Evolutionary conservation across 2,329 filamentous ascomycete genomes (phyloP), one percentile per base, ranked within the genome.

Genomic region (Alternaria brassicae): DNA sequence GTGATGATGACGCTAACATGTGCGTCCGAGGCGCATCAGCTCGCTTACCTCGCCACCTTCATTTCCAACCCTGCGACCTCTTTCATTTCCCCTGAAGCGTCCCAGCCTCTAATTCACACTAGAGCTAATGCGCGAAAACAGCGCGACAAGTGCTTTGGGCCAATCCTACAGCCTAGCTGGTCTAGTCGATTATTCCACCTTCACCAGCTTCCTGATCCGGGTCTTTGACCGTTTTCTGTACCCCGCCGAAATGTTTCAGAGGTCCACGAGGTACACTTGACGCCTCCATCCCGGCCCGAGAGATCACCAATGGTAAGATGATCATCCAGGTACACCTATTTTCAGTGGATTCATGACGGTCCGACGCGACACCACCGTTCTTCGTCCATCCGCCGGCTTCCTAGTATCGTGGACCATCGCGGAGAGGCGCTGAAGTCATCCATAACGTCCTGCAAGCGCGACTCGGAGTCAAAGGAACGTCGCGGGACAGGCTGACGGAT

Each of bases 201-300:
- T 56, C 39, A 19, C 34, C 52, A 56, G 28, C 60, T 62, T 60
- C 60, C 60, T 42, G 34, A 60, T 60, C 36, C 28, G 57, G 56
- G 13, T 23, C 54, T 21, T 51, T 34, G 23, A 50, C 60, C 60
- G 60, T 39, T 48, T 25, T 21, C 25, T 51, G 27, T 32, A 49
- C 36, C 39, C 55, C 60, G 17, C 60, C 42, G 27, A 15, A 28
- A 23, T 40, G 52, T 60, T 56, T 56, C 41, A 56, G 19, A 37
- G 41, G 60, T 60, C 48, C 60, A 62, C 60, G 60, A 60, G 59
- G 56, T 52, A 45, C 47, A 49, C 37, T n/a, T n/a, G 47, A 27
- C 21, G 25, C 52, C 48, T 42, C 19, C 10, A 37, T 28, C 53
- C 56, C 60, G 56, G 60, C 36, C 60, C 56, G 60, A 62, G 49